These are phyloP conservation scores for Allomyces macrogynus DNA, from an alignment of 192 early-diverging fungal genomes.

Conservation along the genomic window DNA sequence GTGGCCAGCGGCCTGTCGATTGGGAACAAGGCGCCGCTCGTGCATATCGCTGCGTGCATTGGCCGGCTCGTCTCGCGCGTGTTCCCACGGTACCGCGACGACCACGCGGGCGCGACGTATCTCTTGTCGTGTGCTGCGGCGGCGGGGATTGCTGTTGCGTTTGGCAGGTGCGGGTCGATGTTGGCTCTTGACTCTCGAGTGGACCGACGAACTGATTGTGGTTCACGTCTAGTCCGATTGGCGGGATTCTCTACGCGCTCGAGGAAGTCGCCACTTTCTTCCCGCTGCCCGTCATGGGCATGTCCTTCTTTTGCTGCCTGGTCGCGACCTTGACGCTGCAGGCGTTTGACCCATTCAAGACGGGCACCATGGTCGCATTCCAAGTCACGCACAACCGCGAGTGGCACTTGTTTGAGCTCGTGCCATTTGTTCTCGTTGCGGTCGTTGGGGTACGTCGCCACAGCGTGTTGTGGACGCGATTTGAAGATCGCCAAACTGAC, in stretches of 20 bases:
- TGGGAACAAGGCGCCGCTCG: constrained; percentile 57
- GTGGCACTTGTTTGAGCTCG: constrained; percentile 86
- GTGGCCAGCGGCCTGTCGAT: background rate
- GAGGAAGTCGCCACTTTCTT: constrained; percentile 93
- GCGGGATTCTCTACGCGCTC: constrained; percentile 52
- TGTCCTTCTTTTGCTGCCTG: constrained; percentile 92
- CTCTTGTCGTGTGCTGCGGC: constrained; percentile 73
- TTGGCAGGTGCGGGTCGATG: constrained; percentile 75
- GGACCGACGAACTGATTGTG: background rate
- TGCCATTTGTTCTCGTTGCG: constrained; percentile 58
- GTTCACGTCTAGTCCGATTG: constrained; percentile 13
- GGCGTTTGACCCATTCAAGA: constrained; percentile 83
- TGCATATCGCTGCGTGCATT: constrained; percentile 85
- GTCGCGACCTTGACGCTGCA: constrained; percentile 78
- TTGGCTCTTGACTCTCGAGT: background rate
- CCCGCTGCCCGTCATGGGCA: constrained; percentile 86
- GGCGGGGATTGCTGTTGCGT: constrained; percentile 91
- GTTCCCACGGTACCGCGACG: constrained; percentile 57
- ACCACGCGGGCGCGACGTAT: constrained; percentile 38
- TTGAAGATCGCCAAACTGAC: background rate
- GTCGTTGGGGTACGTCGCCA: constrained; percentile 44
- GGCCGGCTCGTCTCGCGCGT: constrained; percentile 70
- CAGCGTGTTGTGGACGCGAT: too few relatives aligned
- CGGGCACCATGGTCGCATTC: constrained; percentile 92
- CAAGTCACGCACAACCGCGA: constrained; percentile 78